phyloP scores from a whole-genome alignment of 2,329 filamentous ascomycete genomes.

The Didymella lethalis region DNA sequence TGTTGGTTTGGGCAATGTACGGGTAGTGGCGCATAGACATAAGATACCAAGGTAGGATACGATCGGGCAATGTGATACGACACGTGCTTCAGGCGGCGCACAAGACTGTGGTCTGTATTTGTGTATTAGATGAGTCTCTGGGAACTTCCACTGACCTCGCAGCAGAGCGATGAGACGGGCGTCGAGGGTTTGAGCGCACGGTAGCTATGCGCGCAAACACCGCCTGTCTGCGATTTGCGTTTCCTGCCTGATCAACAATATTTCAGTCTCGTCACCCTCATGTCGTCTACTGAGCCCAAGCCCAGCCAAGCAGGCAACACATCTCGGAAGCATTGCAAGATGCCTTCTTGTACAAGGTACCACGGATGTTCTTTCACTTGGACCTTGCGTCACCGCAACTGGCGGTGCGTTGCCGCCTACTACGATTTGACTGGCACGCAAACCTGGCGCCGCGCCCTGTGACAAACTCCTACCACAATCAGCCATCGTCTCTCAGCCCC shows the following conservation, averaged over 20 bases:
- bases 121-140: neutral
- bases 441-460: neutral
- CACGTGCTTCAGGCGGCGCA: conserved; percentile 3
- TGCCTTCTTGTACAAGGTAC: neutral
- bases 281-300: neutral
- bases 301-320: neutral
- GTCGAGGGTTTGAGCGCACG: no score
- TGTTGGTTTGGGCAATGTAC: conserved; percentile 11
- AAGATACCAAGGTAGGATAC: conserved; percentile 21
- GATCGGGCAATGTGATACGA: conserved; percentile 17
- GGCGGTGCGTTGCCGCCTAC: conserved; percentile 4
- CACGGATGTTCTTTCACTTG: conserved; percentile 9
- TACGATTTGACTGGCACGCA: neutral
- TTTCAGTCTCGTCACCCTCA: no score
- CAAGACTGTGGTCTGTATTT: neutral
- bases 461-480: neutral
- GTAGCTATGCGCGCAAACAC: neutral
- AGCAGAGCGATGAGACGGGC: neutral
- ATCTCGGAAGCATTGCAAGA: neutral
- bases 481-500: neutral
- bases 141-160: neutral
- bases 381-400: conserved; percentile 3
- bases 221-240: neutral
- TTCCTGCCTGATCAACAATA: neutral
- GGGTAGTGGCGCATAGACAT: conserved; percentile 22